Evolutionary conservation across 2,329 filamentous ascomycete genomes (phyloP).

Genomic region (Cercospora janseana): DNA sequence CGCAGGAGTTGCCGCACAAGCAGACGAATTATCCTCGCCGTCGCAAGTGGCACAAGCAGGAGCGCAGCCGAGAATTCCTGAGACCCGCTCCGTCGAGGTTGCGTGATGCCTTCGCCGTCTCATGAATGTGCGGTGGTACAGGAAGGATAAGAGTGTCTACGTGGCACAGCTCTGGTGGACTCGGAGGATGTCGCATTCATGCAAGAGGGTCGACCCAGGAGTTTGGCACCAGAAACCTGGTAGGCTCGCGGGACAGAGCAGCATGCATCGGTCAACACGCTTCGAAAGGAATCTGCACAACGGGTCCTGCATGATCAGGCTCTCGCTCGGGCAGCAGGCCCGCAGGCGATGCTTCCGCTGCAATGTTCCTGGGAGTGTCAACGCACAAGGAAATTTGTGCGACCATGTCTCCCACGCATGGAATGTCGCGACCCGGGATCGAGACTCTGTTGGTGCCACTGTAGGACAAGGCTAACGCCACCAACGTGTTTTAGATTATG

Average conservation of each 20-base stretch:
- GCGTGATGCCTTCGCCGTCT: background rate
- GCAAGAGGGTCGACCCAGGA: background rate
- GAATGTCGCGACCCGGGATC: slow-evolving; percentile 2
- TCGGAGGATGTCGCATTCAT: no score
- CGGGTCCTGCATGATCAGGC: background rate
- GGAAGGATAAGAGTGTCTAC: background rate
- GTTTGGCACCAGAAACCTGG: background rate
- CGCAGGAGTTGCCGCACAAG: slow-evolving; percentile 17
- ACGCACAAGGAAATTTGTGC: slow-evolving; percentile 8
- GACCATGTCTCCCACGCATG: background rate
- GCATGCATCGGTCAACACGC: slow-evolving; percentile 3
- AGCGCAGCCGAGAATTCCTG: slow-evolving; percentile 19
- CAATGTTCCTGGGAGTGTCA: slow-evolving; percentile 8
- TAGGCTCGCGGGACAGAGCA: background rate
- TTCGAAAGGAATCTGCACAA: background rate
- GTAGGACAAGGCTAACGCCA: slow-evolving; percentile 19
- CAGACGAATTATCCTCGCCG: slow-evolving; percentile 22
- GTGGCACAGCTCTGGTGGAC: no score
- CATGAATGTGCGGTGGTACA: background rate
- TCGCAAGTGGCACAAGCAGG: slow-evolving; percentile 23
- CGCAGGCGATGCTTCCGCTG: slow-evolving; percentile 10
- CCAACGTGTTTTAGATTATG: slow-evolving; percentile 20
- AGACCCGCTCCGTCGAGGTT: slow-evolving; percentile 3
- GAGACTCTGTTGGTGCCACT: slow-evolving; percentile 3
- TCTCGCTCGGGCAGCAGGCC: slow-evolving; percentile 12